Evolutionary conservation across 2,329 filamentous ascomycete species (phyloP), one percentile per base, ranked within the genome.

Genomic region (Dothidotthia symphoricarpi): DNA sequence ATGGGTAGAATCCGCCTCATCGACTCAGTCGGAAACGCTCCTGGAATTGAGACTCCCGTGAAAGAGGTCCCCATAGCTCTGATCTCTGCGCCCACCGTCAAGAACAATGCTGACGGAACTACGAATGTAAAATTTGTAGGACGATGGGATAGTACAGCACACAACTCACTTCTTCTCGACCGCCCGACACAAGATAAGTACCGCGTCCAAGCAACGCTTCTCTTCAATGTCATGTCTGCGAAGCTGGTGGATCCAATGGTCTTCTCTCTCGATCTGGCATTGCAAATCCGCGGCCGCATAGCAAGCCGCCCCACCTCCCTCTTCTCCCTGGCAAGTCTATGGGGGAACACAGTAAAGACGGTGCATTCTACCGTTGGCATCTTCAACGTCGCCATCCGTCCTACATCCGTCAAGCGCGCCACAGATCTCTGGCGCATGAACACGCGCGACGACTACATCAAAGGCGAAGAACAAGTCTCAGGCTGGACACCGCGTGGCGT

Each of bases 391-490:
- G 83, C 83, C 5, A 83, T 97, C 66, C 84, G 88, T 19, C 93
- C 93, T 0, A 83, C 88, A 6, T 89, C 89, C 3, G 89, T 95
- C 34, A 96, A 96, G 68, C 81, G 88, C 31, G 88, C 89, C 0
- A 88, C 88, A 3, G 93, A 98, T 63, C 75, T 98, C 10, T 98
- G 93, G 93, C 82, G 93, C 37, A 88, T 97, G 82, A 94, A 89
- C 65, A 97, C 90, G 12, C 84, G 88, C 43, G 86, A 95, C 57
- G 88, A 95, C 64, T 97, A 96, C 61, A 87, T 98, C 55, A 96
- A 95, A 66, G 93, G 93, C 38, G 90, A 98, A 68, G 93, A 98
- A 66, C 77, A 83, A 32, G 74, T 98, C 26, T 82, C 76, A 2
- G 82, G 82, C 39, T 98, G 93, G 93, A 82, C 83, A 6, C 91